Conservation (phyloP, 768 basidiomycete species). For the Dictyophora rubrovolvata region DNA sequence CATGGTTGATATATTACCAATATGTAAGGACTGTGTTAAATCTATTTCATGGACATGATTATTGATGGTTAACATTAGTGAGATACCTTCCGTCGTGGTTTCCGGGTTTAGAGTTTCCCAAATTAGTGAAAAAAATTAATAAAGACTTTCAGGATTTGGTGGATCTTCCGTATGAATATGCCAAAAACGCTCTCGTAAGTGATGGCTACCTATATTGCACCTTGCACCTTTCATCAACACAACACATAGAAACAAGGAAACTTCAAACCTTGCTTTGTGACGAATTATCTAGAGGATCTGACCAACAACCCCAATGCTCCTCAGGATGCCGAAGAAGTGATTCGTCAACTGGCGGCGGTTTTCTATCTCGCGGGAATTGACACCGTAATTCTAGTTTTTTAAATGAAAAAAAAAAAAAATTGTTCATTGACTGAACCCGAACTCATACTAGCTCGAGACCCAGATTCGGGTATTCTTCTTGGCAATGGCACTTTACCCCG, state of each 20-base stretch:
- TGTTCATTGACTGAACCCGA: no score
- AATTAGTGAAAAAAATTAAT: no score
- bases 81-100: constrained; percentile 10
- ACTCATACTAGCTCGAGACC: not conserved
- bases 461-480: constrained; percentile 4
- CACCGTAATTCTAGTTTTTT: not conserved
- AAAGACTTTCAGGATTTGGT: not conserved
- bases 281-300: not conserved
- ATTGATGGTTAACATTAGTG: not conserved
- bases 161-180: not conserved
- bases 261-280: not conserved
- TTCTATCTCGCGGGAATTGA: constrained; percentile 6
- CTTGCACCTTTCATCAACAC: no score
- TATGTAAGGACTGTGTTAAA: not conserved
- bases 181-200: not conserved
- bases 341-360: not conserved
- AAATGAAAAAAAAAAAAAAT: not conserved
- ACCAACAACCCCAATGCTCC: not conserved
- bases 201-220: not conserved
- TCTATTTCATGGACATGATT: not conserved
- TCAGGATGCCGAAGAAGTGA: not conserved
- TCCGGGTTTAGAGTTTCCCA: constrained; percentile 8
- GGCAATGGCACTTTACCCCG: constrained; percentile 10
- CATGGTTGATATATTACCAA: constrained; percentile 7
- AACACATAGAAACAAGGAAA: not conserved